Base-by-base conservation (phyloP, 176 grass and related monocot genomes). In the Chrysopogon serrulatus region DNA sequence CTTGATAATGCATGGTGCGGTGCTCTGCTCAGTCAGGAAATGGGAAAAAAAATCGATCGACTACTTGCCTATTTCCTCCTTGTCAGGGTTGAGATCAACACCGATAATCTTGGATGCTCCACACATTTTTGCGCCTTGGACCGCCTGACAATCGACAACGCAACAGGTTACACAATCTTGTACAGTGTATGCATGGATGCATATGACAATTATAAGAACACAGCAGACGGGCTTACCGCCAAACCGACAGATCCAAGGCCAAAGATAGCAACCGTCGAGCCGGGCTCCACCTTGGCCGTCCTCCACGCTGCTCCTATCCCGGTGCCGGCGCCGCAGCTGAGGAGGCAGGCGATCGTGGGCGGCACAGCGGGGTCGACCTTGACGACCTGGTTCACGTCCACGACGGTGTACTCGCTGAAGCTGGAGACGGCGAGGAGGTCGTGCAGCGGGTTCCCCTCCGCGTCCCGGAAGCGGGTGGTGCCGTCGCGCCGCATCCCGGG, bases 351-450 rank as follows among this genome's bases (percentile, higher is more conserved):
- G 47, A 91, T 82, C 8, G 86, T 90, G 42, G 90, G 88, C n/a
- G 92, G 82, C 79, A 94, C 64, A 42, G 73, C 13, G 10, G 86
- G 64, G 64, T 87, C 61, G 49, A 94, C 42, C 92, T 83, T 92
- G 71, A 83, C 80, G 77, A 97, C 67, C 66, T 86, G 80, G 37
- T 68, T 83, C 8, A 83, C 43, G 85, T 97, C 95, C 14, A 94
- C 88, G 70, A 97, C 95, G 32, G 90, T 92, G 90, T 97, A 92
- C 83, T 97, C 71, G 79, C 74, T 80, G 87, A 93, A 98, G 91
- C 92, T 98, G 65, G 95, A 91, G 2, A 91, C 62, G 56, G 65
- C 62, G 28, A 97, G 30, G 65, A 83, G 61, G 81, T 92, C 69
- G 81, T 92, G 41, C 8, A 97, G 37, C 35, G 84, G 77, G 8